Conservation (phyloP, 345 rosid genomes). For the Aquilaria malaccensis region DNA sequence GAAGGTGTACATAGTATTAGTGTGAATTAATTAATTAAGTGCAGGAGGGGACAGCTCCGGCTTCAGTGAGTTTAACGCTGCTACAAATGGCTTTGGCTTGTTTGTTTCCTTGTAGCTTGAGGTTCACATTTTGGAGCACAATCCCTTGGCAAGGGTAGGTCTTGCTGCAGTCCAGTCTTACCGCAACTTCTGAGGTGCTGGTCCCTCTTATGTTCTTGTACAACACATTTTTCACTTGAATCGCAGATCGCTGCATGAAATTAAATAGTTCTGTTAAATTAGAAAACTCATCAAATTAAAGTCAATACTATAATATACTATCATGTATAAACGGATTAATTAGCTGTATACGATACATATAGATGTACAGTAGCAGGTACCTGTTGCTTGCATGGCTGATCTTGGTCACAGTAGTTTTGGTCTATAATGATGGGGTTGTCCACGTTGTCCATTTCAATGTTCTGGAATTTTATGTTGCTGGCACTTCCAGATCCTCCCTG, state of each 20-base stretch:
- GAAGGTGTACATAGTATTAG: too few species aligned
- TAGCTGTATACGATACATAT: background rate
- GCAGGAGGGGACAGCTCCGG: constrained; percentile 32
- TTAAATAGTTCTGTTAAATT: too few species aligned
- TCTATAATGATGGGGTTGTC: constrained; percentile 78
- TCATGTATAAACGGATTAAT: too few species aligned
- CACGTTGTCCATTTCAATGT: constrained; percentile 65
- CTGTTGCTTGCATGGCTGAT: constrained; percentile 54
- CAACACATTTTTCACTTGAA: constrained; percentile 56
- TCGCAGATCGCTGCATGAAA: constrained; percentile 49
- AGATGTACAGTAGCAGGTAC: constrained; percentile 20
- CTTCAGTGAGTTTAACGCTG: constrained; percentile 30
- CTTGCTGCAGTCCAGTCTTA: constrained; percentile 57
- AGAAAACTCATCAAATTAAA: too few species aligned
- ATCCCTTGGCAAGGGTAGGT: constrained; percentile 58
- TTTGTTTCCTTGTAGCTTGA: constrained; percentile 23
- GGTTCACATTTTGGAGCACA: constrained; percentile 36
- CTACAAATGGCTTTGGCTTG: constrained; percentile 42
- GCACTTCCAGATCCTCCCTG: constrained; percentile 97
- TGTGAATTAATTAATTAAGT: too few species aligned
- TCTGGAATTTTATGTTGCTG: constrained; percentile 58
- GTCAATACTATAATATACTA: too few species aligned
- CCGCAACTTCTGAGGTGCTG: constrained; percentile 63
- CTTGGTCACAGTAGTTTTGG: constrained; percentile 77
- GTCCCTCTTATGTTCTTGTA: constrained; percentile 71